phyloP scores from a whole-genome alignment of 225 moss, liverwort and hornwort species.

The Sphagnum tenellum region DNA sequence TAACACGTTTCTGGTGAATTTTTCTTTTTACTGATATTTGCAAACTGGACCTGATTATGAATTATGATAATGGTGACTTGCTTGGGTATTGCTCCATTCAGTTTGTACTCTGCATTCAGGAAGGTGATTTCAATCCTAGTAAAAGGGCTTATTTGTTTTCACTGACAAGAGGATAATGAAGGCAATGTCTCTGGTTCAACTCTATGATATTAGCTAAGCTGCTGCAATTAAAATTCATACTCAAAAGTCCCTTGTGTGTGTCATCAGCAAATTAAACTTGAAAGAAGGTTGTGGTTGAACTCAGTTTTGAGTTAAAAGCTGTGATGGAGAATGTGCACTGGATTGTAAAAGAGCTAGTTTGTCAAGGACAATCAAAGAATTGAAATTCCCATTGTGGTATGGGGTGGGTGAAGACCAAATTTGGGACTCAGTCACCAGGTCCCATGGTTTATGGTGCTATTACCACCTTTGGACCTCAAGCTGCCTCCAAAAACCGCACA shows the following conservation, averaged over 20 bases:
- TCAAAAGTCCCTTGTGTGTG: no score
- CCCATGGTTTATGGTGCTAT: slow-evolving; percentile 48
- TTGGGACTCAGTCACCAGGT: slow-evolving; percentile 67
- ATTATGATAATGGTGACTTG: not conserved
- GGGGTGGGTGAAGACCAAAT: slow-evolving; percentile 26
- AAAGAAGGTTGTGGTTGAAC: not conserved
- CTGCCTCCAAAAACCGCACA: slow-evolving; percentile 52
- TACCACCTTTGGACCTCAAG: slow-evolving; percentile 73
- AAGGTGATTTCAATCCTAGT: not conserved
- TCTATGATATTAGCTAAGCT: no score
- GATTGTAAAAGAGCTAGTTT: not conserved
- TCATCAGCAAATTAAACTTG: not conserved
- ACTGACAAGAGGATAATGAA: no score
- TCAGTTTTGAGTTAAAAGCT: not conserved
- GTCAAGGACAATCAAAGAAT: not conserved
- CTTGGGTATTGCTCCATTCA: not conserved
- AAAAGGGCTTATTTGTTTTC: not conserved
- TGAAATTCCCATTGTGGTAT: not conserved
- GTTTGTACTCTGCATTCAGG: not conserved
- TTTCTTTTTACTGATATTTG: no score
- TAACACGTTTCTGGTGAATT: no score
- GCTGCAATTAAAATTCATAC: no score
- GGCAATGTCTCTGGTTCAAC: no score
- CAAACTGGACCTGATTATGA: no score
- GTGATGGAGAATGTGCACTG: not conserved